Conservation (phyloP, 1,284 basidiomycete species). For the Cutaneotrichosporon curvatum region DNA sequence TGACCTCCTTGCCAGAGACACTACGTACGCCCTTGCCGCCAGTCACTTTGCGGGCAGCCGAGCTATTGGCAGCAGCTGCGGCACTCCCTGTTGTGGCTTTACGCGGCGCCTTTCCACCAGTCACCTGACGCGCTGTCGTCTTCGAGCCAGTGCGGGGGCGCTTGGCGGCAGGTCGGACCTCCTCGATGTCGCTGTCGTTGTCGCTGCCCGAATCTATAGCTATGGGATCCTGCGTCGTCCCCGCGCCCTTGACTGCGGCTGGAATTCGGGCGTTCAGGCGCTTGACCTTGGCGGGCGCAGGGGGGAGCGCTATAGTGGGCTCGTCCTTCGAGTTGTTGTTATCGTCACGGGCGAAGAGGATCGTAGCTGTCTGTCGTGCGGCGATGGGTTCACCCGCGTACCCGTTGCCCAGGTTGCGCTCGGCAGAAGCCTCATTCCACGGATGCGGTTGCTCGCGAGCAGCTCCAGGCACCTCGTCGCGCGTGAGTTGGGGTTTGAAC, state of each 20-base stretch:
- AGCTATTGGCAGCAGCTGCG: constrained; percentile 1
- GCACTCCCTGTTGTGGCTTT: too few relatives aligned
- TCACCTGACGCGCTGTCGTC: constrained; percentile 16
- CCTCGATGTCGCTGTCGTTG: constrained; percentile 18
- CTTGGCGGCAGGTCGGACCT: constrained; percentile 15
- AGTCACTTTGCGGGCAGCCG: constrained; percentile 5
- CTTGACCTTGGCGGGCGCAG: constrained; percentile 7
- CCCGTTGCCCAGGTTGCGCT: constrained; percentile 38
- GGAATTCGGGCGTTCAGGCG: constrained; percentile 3
- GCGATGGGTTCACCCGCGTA: constrained; percentile 31
- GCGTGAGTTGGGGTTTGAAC: constrained; percentile 33
- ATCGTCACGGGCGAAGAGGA: constrained; percentile 18
- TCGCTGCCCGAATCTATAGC: constrained; percentile 27
- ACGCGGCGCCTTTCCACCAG: constrained; percentile 20
- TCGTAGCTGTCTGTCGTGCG: constrained; percentile 24
- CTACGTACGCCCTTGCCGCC: constrained; percentile 3
- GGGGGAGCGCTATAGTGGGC: constrained; percentile 10
- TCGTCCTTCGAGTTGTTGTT: constrained; percentile 4
- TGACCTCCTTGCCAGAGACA: constrained; percentile 5
- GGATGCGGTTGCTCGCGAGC: constrained; percentile 1
- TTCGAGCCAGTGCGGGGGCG: constrained; percentile 16
- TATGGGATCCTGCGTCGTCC: constrained; percentile 34
- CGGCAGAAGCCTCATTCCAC: constrained; percentile 30
- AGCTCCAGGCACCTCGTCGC: constrained; percentile 27
- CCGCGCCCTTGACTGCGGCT: constrained; percentile 10